Evolutionary conservation across 345 rosid genomes (phyloP), one percentile per base, ranked within the genome.

Genomic region (Eucalyptus erythrocorys): DNA sequence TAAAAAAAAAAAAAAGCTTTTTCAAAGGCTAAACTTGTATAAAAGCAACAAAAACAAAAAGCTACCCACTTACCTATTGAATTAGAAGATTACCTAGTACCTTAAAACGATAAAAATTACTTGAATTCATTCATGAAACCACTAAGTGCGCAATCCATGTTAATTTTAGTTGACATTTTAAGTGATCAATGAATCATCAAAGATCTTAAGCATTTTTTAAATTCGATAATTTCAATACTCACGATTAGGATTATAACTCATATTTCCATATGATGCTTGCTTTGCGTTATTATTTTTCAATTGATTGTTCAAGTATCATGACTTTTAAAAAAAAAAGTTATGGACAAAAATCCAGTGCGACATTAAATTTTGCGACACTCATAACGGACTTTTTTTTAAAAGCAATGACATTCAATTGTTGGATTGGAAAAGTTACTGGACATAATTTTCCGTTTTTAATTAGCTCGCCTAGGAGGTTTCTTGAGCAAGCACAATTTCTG

Each of bases 291-390:
- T 2, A 71, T 37, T 3, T 34, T 68, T 9, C 1, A 34, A 71
- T 16, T 0, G 0, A 34, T 34, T 21, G 0, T 1, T 68, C 0
- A 0, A 34, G 0, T 4, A 6, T 17, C 6, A 8, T 9, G 40
- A 68, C 2, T 32, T 16, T 32, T 1, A 0, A 4, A 66, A 32
- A 32, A 5, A 17, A 24, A 10, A 16, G 4, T 1, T 6, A 34
- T 34, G 0, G 0, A 0, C 0, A 68, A 5, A 66, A 66, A 7
- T 8, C 1, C 0, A 17, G 0, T 10, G 0, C 2, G 3, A 1
- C 7, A 3, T 68, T 17, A 9, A 34, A 71, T 34, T 37, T 68
- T 17, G 17, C 8, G 0, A 21, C 43, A 34, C 13, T 71, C 1
- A 0, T 71, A 71, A 17, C 21, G 0, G 8, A 16, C 2, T 34